A percentile compares a stretch with the other conserved stretches of the same genome.
Conservation (phyloP, 441 rosid genomes). For the Iberis amara region DNA sequence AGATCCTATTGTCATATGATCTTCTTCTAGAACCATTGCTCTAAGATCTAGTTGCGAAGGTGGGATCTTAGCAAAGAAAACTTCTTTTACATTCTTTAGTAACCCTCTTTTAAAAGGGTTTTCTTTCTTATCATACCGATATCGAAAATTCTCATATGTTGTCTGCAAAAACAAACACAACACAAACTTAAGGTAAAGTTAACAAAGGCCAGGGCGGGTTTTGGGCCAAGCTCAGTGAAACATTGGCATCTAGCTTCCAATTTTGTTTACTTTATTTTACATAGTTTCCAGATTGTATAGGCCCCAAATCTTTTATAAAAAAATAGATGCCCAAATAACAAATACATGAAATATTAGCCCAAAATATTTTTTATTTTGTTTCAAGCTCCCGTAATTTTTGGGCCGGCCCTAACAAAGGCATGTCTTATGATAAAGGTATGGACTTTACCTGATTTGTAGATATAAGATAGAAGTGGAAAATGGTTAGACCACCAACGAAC, state of each 20-base stretch:
- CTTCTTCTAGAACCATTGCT: constrained; percentile 40
- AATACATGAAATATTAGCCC: too few relatives aligned
- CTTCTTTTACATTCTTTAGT: constrained; percentile 58
- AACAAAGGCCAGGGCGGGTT: neutral
- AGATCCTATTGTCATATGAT: constrained; percentile 24
- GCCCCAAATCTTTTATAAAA: too few relatives aligned
- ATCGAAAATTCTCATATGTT: constrained; percentile 86
- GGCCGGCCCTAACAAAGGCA: too few relatives aligned
- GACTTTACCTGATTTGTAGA: constrained; percentile 78
- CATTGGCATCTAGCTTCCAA: too few relatives aligned
- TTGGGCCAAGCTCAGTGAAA: too few relatives aligned
- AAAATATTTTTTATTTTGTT: neutral
- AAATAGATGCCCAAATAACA: too few relatives aligned
- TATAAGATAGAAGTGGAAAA: constrained; percentile 84
- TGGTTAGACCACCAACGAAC: constrained; percentile 94
- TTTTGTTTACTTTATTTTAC: too few relatives aligned
- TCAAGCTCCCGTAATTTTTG: neutral
- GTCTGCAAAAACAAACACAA: constrained; percentile 49
- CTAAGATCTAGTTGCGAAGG: constrained; percentile 71
- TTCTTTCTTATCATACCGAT: constrained; percentile 59
- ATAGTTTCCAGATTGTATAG: too few relatives aligned
- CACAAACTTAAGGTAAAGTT: neutral
- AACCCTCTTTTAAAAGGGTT: constrained; percentile 77
- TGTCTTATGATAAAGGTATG: neutral
- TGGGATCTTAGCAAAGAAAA: constrained; percentile 55